These are phyloP conservation scores for Gentiana straminea DNA, from an alignment of 257 asterid species.

Conservation along the genomic window DNA sequence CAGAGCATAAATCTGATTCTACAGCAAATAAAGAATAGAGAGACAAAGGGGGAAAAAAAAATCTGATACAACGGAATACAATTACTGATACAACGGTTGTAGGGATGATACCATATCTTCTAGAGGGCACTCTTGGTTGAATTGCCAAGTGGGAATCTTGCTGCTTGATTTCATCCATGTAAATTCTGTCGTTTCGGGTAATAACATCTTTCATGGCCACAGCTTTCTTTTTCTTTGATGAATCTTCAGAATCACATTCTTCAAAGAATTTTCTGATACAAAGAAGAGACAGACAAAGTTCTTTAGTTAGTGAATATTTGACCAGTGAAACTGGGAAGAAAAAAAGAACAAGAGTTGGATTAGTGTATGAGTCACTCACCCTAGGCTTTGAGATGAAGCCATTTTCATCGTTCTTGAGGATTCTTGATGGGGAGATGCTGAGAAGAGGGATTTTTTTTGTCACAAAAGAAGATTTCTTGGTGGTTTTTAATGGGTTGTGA, in stretches of 20 bases:
- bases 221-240: slow-evolving; percentile 8
- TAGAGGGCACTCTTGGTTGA: slow-evolving; percentile 26
- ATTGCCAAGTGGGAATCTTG: slow-evolving; percentile 35
- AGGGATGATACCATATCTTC: background rate
- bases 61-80: no score
- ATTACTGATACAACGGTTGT: no score
- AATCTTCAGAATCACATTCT: slow-evolving; percentile 21
- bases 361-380: slow-evolving; percentile 23
- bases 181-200: background rate
- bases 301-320: background rate
- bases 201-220: slow-evolving; percentile 3
- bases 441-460: no score
- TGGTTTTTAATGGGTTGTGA: no score
- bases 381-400: slow-evolving; percentile 45
- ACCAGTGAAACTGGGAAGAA: background rate
- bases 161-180: slow-evolving; percentile 15
- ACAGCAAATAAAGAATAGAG: background rate
- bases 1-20: background rate
- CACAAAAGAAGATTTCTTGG: no score
- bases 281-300: background rate
- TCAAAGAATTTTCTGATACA: slow-evolving; percentile 30
- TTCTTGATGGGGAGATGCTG: background rate
- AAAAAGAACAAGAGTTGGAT: background rate
- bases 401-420: slow-evolving; percentile 24
- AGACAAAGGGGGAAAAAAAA: background rate